These are phyloP conservation scores for Annona cherimola DNA, from an alignment of 164 flowering plant genomes.

Conservation along the genomic window DNA sequence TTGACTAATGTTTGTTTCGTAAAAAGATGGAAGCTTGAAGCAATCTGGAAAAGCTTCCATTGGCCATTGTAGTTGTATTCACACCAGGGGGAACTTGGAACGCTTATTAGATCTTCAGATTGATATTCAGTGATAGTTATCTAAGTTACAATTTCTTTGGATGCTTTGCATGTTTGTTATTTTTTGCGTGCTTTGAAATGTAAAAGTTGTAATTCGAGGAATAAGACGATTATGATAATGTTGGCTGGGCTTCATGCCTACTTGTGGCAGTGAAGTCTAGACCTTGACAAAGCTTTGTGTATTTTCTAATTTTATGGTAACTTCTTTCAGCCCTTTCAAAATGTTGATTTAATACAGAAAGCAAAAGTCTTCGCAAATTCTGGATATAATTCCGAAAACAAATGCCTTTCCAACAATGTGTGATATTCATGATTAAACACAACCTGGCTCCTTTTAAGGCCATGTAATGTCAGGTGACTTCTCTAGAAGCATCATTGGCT, in stretches of 20 bases:
- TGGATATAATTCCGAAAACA: neutral
- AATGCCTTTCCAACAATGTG: neutral
- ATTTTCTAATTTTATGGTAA: neutral
- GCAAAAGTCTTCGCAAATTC: neutral
- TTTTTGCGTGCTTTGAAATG: too few species aligned
- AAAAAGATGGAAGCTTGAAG: too few species aligned
- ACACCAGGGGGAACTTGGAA: too few species aligned
- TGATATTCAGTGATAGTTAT: neutral
- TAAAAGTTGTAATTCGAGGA: too few species aligned
- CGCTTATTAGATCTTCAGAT: too few species aligned
- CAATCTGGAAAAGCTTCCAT: too few species aligned
- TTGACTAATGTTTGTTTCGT: too few species aligned
- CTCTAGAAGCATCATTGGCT: neutral
- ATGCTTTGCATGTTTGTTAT: neutral
- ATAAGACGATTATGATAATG: too few species aligned
- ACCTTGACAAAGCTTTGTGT: neutral
- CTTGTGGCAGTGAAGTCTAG: neutral
- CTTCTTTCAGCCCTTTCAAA: too few species aligned
- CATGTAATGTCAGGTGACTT: neutral
- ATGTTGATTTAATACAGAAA: too few species aligned
- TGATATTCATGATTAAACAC: neutral
- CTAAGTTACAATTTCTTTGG: neutral
- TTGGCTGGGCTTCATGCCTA: neutral
- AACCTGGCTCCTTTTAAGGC: neutral
- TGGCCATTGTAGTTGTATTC: too few species aligned